Base-by-base conservation (phyloP, 257 asterid species). In the Fraxinus cuspidata region DNA sequence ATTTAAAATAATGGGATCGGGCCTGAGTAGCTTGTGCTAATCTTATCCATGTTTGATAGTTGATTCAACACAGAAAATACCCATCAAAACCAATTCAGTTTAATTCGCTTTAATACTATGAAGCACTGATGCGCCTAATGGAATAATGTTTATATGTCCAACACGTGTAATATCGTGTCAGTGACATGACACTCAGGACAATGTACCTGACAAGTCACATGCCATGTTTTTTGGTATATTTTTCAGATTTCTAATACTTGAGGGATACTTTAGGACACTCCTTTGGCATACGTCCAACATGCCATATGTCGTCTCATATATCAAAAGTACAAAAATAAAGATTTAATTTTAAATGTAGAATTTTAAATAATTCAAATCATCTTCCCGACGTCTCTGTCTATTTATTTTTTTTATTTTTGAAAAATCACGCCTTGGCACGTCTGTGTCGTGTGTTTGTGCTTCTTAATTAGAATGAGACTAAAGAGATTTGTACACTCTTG, bases 11-110 rank as follows among this genome's bases (percentile, higher is more conserved):
- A 21, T 56, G 2, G 29, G 66, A 56, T 21, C 15, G 1, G 4
- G 23, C 64, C 5, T 53, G 2, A 53, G 28, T 19, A 56, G 90
- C 89, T 32, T 73, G 28, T 56, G 49, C 16, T 4, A 13, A 11
- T 40, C 27, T 40, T 40, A 11, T 40, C 23, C 9, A 8, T 19
- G 66, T 56, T 6, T 56, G 29, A 53, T 56, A 2, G 23, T 56
- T 56, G 66, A 9, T 56, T 56, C 12, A 7, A 19, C 1, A 1
- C 2, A 12, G 2, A 56, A 56, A 7, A 56, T 56, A 56, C 66
- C 28, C 3, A 56, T 56, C 29, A 19, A 56, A 11, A 12, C 6
- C 19, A 47, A 3, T 47, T 47, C n/a, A 16, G 7, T 56, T 56
- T 10, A n/a, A 21, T n/a, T 56, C 28, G 21, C 4, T 56, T 0